Conservation (phyloP, 768 basidiomycete genomes). For the Panus rudis region DNA sequence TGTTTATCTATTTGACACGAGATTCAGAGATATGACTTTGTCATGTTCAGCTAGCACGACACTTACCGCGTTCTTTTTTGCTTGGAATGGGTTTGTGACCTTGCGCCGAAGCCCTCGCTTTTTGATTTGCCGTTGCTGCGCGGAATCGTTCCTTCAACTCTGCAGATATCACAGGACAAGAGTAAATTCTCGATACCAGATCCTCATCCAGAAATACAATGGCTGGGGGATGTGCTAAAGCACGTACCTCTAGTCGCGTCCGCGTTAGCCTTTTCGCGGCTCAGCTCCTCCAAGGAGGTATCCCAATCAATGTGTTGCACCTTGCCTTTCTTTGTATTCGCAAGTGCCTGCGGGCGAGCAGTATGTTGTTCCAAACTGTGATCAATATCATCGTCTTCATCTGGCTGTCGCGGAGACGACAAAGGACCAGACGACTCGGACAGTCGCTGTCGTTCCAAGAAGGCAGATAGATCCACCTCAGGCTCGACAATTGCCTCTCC, state of each 20-base stretch:
- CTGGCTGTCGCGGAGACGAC: conserved; percentile 16
- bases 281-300: conserved; percentile 54
- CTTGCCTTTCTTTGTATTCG: conserved; percentile 52
- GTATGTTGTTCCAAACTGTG: conserved; percentile 48
- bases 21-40: background rate
- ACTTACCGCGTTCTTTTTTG: conserved; percentile 7
- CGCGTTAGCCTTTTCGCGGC: conserved; percentile 61
- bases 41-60: background rate
- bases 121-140: conserved; percentile 10
- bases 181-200: background rate
- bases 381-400: conserved; percentile 54
- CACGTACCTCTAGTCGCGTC: conserved; percentile 67
- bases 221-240: background rate
- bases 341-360: background rate
- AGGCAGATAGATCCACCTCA: conserved; percentile 63
- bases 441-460: conserved; percentile 57
- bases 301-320: conserved; percentile 65
- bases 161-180: conserved; percentile 3
- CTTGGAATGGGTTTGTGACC: background rate
- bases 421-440: conserved; percentile 16
- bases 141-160: conserved; percentile 26
- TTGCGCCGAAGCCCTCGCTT: background rate
- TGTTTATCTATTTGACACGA: background rate
- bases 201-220: background rate
- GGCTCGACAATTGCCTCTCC: conserved; percentile 64